Evolutionary conservation across 495 filamentous ascomycete species (phyloP).

Genomic region (Sphaerosporella brunnea): DNA sequence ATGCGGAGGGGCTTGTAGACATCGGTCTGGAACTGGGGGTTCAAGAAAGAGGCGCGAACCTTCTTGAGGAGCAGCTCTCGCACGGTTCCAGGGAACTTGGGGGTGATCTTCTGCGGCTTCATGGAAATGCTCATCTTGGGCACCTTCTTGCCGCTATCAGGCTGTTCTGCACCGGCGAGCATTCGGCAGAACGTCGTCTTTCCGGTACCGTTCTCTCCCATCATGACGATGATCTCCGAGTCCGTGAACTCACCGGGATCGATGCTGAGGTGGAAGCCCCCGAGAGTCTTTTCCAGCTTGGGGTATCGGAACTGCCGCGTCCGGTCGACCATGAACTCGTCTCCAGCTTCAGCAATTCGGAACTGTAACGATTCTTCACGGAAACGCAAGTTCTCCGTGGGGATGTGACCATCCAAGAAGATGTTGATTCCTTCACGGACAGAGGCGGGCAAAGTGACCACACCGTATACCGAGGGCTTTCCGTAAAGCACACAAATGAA

Average conservation of each 20-base stretch:
- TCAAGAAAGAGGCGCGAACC: conserved; percentile 91
- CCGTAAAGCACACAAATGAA: conserved; percentile 96
- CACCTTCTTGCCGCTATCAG: conserved; percentile 50
- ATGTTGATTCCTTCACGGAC: conserved; percentile 99
- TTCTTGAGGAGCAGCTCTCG: conserved; percentile 90
- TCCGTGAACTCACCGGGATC: conserved; percentile 81
- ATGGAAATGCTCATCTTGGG: conserved; percentile 93
- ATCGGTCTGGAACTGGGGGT: conserved; percentile 95
- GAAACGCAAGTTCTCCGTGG: conserved; percentile 96
- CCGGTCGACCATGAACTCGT: conserved; percentile 78
- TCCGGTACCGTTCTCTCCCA: conserved; percentile 93
- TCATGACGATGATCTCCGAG: conserved; percentile 97
- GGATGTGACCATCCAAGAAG: conserved; percentile 94
- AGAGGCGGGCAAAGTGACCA: conserved; percentile 88
- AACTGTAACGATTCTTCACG: conserved; percentile 92
- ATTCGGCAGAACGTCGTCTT: conserved; percentile 97
- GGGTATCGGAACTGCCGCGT: conserved; percentile 74
- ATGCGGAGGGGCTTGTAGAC: conserved; percentile 96
- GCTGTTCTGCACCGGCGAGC: conserved; percentile 81
- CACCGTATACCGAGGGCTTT: conserved; percentile 86
- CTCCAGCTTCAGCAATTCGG: conserved; percentile 79
- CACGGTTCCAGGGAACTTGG: conserved; percentile 92
- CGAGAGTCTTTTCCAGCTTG: conserved; percentile 81
- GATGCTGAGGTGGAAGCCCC: conserved; percentile 67
- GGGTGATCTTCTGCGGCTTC: conserved; percentile 99